Evolutionary conservation across 2,329 filamentous ascomycete species (phyloP).

Genomic region (Cadophora luteo-olivacea): DNA sequence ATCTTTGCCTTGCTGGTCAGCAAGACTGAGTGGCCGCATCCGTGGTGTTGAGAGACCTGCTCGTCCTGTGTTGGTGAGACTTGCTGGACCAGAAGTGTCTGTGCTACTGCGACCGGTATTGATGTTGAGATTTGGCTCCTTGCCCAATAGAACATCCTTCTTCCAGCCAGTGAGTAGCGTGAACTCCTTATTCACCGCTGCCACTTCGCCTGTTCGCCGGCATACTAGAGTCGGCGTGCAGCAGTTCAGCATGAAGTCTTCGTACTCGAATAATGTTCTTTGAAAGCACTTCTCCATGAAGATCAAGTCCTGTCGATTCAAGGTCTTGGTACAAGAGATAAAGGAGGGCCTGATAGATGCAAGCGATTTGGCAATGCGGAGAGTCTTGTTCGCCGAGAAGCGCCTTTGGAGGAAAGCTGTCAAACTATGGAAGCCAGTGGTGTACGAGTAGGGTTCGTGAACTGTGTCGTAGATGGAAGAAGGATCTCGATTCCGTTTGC

Average conservation of each 20-base stretch:
- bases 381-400: slow-evolving; percentile 76
- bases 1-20: slow-evolving; percentile 48
- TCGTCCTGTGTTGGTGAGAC: slow-evolving; percentile 47
- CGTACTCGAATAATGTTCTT: slow-evolving; percentile 88
- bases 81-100: slow-evolving; percentile 49
- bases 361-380: slow-evolving; percentile 86
- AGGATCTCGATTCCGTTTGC: slow-evolving; percentile 72
- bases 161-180: slow-evolving; percentile 95
- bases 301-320: slow-evolving; percentile 86
- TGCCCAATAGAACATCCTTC: slow-evolving; percentile 85
- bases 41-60: slow-evolving; percentile 58
- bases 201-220: slow-evolving; percentile 91
- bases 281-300: slow-evolving; percentile 99
- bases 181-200: slow-evolving; percentile 94
- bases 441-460: slow-evolving; percentile 90
- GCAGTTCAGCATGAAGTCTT: slow-evolving; percentile 87
- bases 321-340: slow-evolving; percentile 87
- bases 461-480: slow-evolving; percentile 89
- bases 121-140: slow-evolving; percentile 85
- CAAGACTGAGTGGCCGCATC: slow-evolving; percentile 51
- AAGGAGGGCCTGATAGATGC: slow-evolving; percentile 92
- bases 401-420: slow-evolving; percentile 80
- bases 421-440: slow-evolving; percentile 86
- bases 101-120: slow-evolving; percentile 63
- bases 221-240: slow-evolving; percentile 93